Conservation (phyloP, 805 yeast genomes). For the Blastobotrys parvus region DNA sequence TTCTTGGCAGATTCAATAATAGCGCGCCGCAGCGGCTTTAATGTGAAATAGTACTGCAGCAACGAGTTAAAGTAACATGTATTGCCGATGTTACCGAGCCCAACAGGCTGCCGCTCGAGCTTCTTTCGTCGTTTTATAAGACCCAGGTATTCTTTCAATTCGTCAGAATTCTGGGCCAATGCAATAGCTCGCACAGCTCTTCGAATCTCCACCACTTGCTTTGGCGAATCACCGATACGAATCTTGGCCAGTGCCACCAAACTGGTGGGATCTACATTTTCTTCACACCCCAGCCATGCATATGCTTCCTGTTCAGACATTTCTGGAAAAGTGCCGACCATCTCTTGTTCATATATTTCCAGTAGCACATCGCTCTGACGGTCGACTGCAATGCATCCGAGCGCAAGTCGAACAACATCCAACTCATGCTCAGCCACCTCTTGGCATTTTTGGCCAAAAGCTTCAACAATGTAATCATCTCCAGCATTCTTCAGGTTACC, state of each 20-base stretch:
- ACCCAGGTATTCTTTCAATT: conserved; percentile 47
- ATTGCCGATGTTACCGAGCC: conserved; percentile 89
- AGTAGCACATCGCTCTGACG: conserved; percentile 23
- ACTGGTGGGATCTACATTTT: conserved; percentile 48
- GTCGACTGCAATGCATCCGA: conserved; percentile 24
- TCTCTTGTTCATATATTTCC: conserved; percentile 21
- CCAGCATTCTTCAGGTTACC: conserved; percentile 46
- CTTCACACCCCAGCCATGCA: conserved; percentile 40
- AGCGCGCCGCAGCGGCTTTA: conserved; percentile 67
- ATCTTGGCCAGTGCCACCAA: conserved; percentile 46
- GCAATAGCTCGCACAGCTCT: conserved; percentile 52
- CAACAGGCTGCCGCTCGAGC: conserved; percentile 73
- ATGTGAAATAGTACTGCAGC: conserved; percentile 80
- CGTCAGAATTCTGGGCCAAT: conserved; percentile 42
- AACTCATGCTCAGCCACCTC: conserved; percentile 30
- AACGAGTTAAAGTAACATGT: conserved; percentile 91
- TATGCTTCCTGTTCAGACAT: conserved; percentile 37
- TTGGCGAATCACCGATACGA: conserved; percentile 33
- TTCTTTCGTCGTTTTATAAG: conserved; percentile 21
- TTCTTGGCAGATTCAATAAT: conserved; percentile 44
- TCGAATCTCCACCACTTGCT: conserved; percentile 50
- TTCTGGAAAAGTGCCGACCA: conserved; percentile 10
- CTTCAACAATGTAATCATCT: conserved; percentile 68
- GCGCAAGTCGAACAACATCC: conserved; percentile 17
- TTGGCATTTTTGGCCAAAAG: conserved; percentile 52